Base-by-base conservation (phyloP, 352 stramenopile species). In the Phytopythium oedochilum region DNA sequence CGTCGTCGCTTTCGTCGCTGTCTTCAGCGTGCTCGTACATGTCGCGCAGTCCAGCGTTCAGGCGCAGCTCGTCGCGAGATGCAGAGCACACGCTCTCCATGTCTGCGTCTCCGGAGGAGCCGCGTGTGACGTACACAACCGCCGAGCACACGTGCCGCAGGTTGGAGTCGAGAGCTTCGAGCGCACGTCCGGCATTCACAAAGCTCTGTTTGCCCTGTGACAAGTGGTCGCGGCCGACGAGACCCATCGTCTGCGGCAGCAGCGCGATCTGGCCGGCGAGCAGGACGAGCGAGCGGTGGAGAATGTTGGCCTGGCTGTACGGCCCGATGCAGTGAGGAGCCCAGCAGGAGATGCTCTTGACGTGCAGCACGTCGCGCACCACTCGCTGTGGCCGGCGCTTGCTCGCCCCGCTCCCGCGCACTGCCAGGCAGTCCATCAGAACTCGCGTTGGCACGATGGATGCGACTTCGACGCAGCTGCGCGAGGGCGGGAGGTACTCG, bases 301-400 rank as follows among this genome's bases (percentile, higher is more conserved):
- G 61, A 17, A 92, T 85, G 72, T 99, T 99, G 25, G 94, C 92
- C 80, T 99, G 97, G 60, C 92, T 98, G 75, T 99, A 99, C 3
- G 97, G 97, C 2, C 97, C 97, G 59, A 99, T 98, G 77, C 97
- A 99, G 35, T 98, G 92, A 0, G 97, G 97, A 6, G 97, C 97
- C 97, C 97, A 99, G 22, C 85, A 65, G 4, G 92, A 98, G 47
- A 98, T 88, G 55, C 96, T 99, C 68, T 97, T 91, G 17, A 99
- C 91, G 53, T 99, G 95, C 22, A 99, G 70, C 46, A 97, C 93
- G 52, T 98, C 78, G 29, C 83, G 77, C 34, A 73, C 66, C 32
- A 88, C 66, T 23, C 78, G 76, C 26, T 78, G 51, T n/a, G 70
- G 62, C n/a, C 75, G 66, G 45, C 83, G 46, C 57, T 90, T 91